These are phyloP conservation scores for Aspergillus japonicus DNA, from an alignment of 2,329 filamentous ascomycete species.

Conservation along the genomic window DNA sequence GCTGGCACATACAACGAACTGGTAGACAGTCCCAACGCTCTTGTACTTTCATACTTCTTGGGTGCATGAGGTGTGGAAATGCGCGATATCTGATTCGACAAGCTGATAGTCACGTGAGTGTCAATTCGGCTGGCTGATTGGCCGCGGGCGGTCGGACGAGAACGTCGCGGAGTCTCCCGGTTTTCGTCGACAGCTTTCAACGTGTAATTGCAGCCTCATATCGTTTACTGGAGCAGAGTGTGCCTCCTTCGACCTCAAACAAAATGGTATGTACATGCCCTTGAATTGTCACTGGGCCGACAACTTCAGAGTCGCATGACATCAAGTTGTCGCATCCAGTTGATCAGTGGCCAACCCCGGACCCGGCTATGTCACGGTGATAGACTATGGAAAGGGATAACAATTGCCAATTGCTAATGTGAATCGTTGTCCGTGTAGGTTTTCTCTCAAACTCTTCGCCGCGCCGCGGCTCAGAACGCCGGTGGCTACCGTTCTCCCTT, in stretches of 20 bases:
- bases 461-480: slow-evolving; percentile 37
- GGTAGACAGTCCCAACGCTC: not conserved
- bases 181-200: slow-evolving; percentile 32
- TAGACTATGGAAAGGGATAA: not conserved
- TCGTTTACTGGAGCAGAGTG: slow-evolving; percentile 25
- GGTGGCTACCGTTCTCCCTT: slow-evolving; percentile 56
- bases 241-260: slow-evolving; percentile 22
- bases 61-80: slow-evolving; percentile 14
- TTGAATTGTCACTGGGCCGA: not conserved
- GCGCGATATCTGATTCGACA: slow-evolving; percentile 19
- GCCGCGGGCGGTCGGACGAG: slow-evolving; percentile 19
- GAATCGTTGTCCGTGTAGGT: slow-evolving; percentile 18
- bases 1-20: too few relatives aligned
- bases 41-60: not conserved
- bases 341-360: not conserved
- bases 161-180: slow-evolving; percentile 32
- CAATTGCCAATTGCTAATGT: slow-evolving; percentile 18
- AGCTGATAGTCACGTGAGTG: slow-evolving; percentile 18
- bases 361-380: not conserved
- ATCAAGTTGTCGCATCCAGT: not conserved
- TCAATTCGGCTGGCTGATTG: slow-evolving; percentile 28
- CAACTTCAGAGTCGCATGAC: not conserved
- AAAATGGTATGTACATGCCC: slow-evolving; percentile 33
- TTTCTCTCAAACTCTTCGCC: slow-evolving; percentile 37
- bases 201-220: slow-evolving; percentile 14